phyloP scores from a whole-genome alignment of 225 moss, liverwort and hornwort species.

The Marchantia paleacea region DNA sequence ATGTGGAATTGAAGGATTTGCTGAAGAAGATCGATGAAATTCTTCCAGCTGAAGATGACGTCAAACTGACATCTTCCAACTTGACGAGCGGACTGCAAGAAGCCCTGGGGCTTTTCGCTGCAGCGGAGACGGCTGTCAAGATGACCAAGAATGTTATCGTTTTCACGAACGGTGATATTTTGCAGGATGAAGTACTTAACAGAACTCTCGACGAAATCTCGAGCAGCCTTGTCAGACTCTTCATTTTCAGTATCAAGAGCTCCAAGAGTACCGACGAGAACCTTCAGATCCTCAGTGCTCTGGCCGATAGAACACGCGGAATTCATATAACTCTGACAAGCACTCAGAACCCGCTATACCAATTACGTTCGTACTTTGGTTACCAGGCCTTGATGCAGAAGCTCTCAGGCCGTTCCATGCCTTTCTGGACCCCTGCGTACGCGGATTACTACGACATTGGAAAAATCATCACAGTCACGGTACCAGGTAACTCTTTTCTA shows the following conservation, averaged over 20 bases:
- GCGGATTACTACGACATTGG: conserved; percentile 13
- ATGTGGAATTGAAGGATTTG: not conserved
- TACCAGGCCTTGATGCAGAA: not conserved
- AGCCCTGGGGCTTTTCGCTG: not conserved
- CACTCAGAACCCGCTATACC: not conserved
- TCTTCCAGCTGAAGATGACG: not conserved
- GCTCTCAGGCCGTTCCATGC: not conserved
- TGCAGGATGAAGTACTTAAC: not conserved
- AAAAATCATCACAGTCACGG: not conserved
- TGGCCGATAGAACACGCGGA: not conserved
- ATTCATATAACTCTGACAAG: not conserved
- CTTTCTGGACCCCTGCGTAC: conserved; percentile 6
- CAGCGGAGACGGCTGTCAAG: not conserved
- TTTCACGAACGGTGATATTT: conserved; percentile 8
- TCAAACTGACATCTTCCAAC: not conserved
- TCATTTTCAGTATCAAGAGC: conserved; percentile 7
- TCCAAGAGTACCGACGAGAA: not conserved
- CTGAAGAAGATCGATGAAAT: not conserved
- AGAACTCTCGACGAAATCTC: not conserved
- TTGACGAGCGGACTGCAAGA: conserved; percentile 9
- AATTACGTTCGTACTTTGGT: not conserved
- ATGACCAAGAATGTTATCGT: not conserved
- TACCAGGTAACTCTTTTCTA: not conserved
- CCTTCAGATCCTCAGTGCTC: not conserved
- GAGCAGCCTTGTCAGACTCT: not conserved